Evolutionary conservation across 768 basidiomycete genomes (phyloP), one percentile per base, ranked within the genome.

Genomic region (Termitomyces sp.): DNA sequence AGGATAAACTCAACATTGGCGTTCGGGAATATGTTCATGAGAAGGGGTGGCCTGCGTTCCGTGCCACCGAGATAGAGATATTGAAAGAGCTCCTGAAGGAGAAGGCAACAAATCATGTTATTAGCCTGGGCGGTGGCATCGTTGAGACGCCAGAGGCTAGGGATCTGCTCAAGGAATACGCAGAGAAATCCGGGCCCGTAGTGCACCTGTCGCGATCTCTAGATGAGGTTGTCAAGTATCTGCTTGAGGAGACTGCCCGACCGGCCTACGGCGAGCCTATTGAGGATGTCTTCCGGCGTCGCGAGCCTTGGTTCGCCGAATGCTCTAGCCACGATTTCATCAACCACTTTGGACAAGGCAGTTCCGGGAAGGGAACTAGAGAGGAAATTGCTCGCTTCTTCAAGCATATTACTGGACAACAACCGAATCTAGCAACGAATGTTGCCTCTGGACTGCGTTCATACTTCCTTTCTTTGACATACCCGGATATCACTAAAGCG

Each of bases 111-210:
- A 75, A 77, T 0, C 85, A 93, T 70, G 79, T 98, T 54, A 83
- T 98, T 69, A 93, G 90, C 62, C 84, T 97, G 20, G 96, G 97
- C 3, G 97, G 97, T 4, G 96, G 96, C 0, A 86, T 98, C 57
- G 92, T 98, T 31, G 96, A 99, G 72, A 90, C 86, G 0, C 79
- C 86, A 1, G 80, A 77, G 42, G 89, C 92, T 13, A 78, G 95
- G 31, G 77, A 88, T 18, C 66, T 91, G 4, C 77, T 99, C 58
- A 80, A 85, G 69, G 71, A 77, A 18, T 94, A 91, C 69, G 78
- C 77, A 31, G 72, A 71, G 33, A 76, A 69, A 20, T 75, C 75
- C 28, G 90, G 91, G 4, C 83, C 86, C 6, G 91, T 99, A 12
- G 88, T 98, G 4, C 87, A 95, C 70, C 81, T 98, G 58, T 80